phyloP scores from a whole-genome alignment of 2,329 filamentous ascomycete genomes.

The Shiraia bambusicola region DNA sequence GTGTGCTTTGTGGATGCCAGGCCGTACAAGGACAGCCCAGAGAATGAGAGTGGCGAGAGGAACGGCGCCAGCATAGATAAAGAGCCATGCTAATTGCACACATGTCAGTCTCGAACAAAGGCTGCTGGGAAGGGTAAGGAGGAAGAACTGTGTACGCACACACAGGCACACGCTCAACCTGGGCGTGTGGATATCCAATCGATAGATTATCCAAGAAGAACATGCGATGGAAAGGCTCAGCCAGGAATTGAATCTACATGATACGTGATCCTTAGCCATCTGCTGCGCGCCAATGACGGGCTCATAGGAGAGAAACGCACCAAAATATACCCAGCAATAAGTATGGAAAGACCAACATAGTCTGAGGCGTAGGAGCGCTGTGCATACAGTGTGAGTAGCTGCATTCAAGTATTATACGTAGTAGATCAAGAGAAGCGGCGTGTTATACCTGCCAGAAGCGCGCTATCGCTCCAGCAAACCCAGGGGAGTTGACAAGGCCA shows the following conservation, averaged over 20 bases:
- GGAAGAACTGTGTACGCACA: conserved; percentile 52
- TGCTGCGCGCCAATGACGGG: neutral
- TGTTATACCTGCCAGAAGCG: conserved; percentile 53
- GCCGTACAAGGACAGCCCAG: conserved; percentile 64
- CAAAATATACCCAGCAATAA: conserved; percentile 68
- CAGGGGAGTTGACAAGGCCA: conserved; percentile 34
- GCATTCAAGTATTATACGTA: neutral
- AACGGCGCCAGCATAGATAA: conserved; percentile 74
- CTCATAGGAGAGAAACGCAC: conserved; percentile 42
- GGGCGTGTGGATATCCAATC: conserved; percentile 84
- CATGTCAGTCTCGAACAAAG: conserved; percentile 8
- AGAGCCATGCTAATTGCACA: conserved; percentile 62
- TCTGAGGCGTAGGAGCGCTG: conserved; percentile 85
- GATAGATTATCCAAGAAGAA: conserved; percentile 83
- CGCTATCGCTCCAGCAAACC: conserved; percentile 50
- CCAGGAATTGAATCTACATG: conserved; percentile 63
- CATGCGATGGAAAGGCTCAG: conserved; percentile 90
- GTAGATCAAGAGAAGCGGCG: neutral
- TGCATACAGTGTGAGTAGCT: conserved; percentile 9
- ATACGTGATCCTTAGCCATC: conserved; percentile 9
- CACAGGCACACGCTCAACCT: conserved; percentile 79
- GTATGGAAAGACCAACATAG: conserved; percentile 73
- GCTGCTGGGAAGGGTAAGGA: neutral
- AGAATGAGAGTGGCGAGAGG: conserved; percentile 68
- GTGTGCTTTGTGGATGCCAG: conserved; percentile 76